Evolutionary conservation across 371 early-diverging fungal species (phyloP), one percentile per base, ranked within the genome.

Genomic region (Syncephalastrum contaminatum): DNA sequence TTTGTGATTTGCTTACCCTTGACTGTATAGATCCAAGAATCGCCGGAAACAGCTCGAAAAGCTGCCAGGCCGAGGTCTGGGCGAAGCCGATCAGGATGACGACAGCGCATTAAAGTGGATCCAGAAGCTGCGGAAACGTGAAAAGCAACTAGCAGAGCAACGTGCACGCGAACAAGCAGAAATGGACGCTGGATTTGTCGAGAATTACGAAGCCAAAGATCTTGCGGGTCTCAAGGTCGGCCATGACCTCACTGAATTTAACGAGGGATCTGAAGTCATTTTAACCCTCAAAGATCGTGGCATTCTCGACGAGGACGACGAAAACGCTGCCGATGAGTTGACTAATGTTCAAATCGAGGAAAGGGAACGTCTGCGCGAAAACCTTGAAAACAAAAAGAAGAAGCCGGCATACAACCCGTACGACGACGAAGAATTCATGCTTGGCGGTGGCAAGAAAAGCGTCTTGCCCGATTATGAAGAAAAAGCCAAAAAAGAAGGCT

Each of bases 391-490:
- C 66, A 88, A 86, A 53, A 87, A 84, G 58, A 89, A 91, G 65
- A 84, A 82, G 42, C 80, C 84, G 4, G 82, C 73, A 1, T 91
- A 92, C 54, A 83, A 82, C 30, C 91, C 80, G 19, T 93, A 86
- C 66, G 94, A 93, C 52, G 93, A 93, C 58, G 90, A 91, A 53
- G 90, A 91, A 53, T 81, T 84, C 46, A 48, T 51, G 4, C 27
- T 63, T 24, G 84, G 79, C 16, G 81, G 77, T 1, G 55, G 59
- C 30, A 54, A 66, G 8, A 84, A 86, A 46, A 80, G 71, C 40
- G 64, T 93, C 12, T 71, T 95, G n/a, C 82, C 91, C 4, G 89
- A 95, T 25, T 95, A 95, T 57, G 93, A 93, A 55, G 92, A 93
- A 36, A 88, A 85, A 3, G 82, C 74, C 1, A 81, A 80, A 18